Conservation (phyloP, 805 yeast genomes). For the Middelhovenomyces tepae region DNA sequence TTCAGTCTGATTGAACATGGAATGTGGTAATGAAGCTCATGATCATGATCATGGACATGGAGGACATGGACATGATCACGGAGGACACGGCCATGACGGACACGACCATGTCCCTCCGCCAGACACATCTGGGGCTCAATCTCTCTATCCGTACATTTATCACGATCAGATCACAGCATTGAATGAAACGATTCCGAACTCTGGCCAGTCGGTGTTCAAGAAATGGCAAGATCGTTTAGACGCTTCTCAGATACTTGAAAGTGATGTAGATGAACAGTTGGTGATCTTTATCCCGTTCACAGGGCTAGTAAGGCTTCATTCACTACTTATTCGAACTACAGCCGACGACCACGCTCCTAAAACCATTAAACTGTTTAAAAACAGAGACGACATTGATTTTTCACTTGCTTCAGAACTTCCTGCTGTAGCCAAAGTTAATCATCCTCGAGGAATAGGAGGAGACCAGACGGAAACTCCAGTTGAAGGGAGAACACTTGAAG, state of each 20-base stretch:
- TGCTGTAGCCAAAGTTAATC: slow-evolving; percentile 46
- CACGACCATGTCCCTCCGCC: slow-evolving; percentile 60
- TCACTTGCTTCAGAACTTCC: slow-evolving; percentile 43
- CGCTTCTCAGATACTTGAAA: slow-evolving; percentile 38
- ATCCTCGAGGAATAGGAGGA: slow-evolving; percentile 46
- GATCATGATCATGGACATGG: slow-evolving; percentile 20
- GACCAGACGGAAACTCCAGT: slow-evolving; percentile 27
- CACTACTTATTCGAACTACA: slow-evolving; percentile 60
- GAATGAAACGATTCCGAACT: slow-evolving; percentile 47
- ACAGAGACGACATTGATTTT: slow-evolving; percentile 63
- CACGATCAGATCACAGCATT: slow-evolving; percentile 51
- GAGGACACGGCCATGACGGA: slow-evolving; percentile 23
- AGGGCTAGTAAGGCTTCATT: slow-evolving; percentile 62
- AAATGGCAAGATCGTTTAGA: slow-evolving; percentile 39
- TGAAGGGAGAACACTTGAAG: slow-evolving; percentile 24
- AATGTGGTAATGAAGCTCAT: slow-evolving; percentile 9
- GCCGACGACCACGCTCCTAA: slow-evolving; percentile 60
- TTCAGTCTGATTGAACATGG: too few relatives aligned
- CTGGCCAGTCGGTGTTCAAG: slow-evolving; percentile 48
- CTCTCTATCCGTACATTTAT: slow-evolving; percentile 50
- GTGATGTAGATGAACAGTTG: slow-evolving; percentile 78
- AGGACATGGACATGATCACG: slow-evolving; percentile 29
- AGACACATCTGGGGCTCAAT: slow-evolving; percentile 50
- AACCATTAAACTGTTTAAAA: slow-evolving; percentile 62
- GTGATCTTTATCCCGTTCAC: slow-evolving; percentile 74